Base-by-base conservation (phyloP, 495 filamentous ascomycete species). In the Daldinia childiae region DNA sequence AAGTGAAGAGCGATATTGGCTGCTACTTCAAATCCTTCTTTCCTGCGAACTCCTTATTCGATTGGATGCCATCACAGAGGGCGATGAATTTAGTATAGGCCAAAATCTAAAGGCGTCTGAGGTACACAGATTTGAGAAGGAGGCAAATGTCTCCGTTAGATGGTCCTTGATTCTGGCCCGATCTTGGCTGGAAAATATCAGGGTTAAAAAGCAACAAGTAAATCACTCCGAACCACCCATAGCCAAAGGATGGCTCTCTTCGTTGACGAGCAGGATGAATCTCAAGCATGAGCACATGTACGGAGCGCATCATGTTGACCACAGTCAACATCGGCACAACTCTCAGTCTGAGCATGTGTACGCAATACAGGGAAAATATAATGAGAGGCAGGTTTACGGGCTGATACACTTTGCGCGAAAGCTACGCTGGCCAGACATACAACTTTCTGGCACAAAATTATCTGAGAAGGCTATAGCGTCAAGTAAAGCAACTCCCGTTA, bases 101-200 rank as follows among this genome's bases (percentile, higher is more conserved):
- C 79, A 84, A 51, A 77, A 80, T 55, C 79, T 90, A 34, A 87
- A 83, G 54, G 76, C 82, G 6, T 83, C 88, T 14, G 90, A 94
- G 65, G 82, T 90, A 27, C 80, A 83, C 29, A 82, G 84, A 11
- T 92, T 93, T 57, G 87, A 91, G 32, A 86, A 85, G 66, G 81
- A 90, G 38, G 86, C 89, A 21, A 90, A 87, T 30, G 80, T 82
- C 15, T 91, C 91, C 66, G 87, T 93, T 14, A 88, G 90, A 70
- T 97, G 93, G 93, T 92, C 93, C 69, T 77, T 97, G 32, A 80
- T 94, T 17, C 84, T 93, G 34, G 92, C 91, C 34, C 87, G 91
- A 15, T 83, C 88, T 2, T 94, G 93, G 82, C 83, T 95, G 14
- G 90, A 94, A 68, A 93, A 91, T 75, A 89, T 97, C 24, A 80